These are phyloP conservation scores for Phaeosphaeriaceae sp. DNA, from an alignment of 2,329 filamentous ascomycete genomes.

Conservation along the genomic window DNA sequence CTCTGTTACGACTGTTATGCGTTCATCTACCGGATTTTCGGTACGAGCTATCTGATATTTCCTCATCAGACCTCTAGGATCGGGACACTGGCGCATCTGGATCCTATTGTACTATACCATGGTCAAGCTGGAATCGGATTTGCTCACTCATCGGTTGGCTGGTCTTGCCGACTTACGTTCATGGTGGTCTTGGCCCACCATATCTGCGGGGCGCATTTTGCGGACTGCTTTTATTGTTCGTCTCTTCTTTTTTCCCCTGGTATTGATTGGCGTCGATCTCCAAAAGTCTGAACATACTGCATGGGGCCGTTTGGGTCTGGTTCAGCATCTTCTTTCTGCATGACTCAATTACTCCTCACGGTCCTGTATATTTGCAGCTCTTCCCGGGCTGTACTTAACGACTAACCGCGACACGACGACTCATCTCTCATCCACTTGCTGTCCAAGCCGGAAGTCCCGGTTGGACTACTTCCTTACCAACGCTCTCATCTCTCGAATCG, in stretches of 20 bases:
- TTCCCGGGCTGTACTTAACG: constrained; percentile 8
- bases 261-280: constrained; percentile 16
- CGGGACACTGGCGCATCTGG: constrained; percentile 43
- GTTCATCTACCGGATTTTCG: constrained; percentile 41
- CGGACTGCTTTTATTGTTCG: constrained; percentile 8
- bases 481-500: constrained; percentile 3
- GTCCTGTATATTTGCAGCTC: constrained; percentile 18
- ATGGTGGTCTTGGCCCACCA: constrained; percentile 15
- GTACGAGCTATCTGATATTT: constrained; percentile 44
- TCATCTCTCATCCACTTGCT: constrained; percentile 1
- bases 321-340: constrained; percentile 12
- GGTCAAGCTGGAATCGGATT: constrained; percentile 30
- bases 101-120: constrained; percentile 48
- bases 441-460: not conserved
- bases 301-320: constrained; percentile 23
- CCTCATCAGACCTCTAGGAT: constrained; percentile 41
- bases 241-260: constrained; percentile 8
- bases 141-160: constrained; percentile 35
- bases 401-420: constrained; percentile 9
- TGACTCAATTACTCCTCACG: constrained; percentile 14
- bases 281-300: constrained; percentile 31
- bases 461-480: not conserved
- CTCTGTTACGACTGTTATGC: constrained; percentile 36
- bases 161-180: constrained; percentile 31
- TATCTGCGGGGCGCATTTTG: constrained; percentile 13